Conservation (phyloP, 768 basidiomycete species). For the Leccinum imitatum region DNA sequence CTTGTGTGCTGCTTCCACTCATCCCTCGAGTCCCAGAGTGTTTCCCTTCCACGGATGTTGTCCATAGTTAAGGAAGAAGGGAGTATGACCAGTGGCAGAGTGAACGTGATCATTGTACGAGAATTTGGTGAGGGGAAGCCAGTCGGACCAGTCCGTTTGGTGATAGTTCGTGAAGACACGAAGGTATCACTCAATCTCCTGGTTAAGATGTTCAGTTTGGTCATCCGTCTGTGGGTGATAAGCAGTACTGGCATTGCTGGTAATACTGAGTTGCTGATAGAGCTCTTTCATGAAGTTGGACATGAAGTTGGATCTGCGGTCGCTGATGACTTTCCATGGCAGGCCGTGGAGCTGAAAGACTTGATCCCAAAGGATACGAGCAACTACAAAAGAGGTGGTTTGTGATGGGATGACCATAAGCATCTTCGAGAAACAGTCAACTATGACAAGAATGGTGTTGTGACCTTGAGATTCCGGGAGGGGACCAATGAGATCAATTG, state of each 20-base stretch:
- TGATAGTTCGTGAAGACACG: background rate
- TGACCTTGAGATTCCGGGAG: too few species aligned
- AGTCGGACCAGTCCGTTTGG: background rate
- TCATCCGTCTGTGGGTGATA: background rate
- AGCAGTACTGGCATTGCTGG: background rate
- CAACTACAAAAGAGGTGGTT: too few species aligned
- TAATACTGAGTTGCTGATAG: background rate
- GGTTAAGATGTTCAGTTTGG: background rate
- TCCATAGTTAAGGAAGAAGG: background rate
- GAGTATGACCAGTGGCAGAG: background rate
- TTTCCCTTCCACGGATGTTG: background rate
- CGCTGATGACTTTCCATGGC: background rate
- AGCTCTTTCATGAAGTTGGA: background rate
- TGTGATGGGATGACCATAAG: too few species aligned
- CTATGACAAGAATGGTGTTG: too few species aligned
- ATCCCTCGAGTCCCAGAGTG: background rate
- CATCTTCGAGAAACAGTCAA: too few species aligned
- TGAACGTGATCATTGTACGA: background rate
- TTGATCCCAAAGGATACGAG: background rate
- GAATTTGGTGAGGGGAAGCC: background rate
- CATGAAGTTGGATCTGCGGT: background rate
- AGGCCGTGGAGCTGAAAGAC: background rate
- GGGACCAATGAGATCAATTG: too few species aligned
- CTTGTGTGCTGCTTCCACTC: background rate
- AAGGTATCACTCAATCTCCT: background rate